Percentiles rank a stretch among this genome's conserved stretches.
Conservation (phyloP, 768 basidiomycete genomes). For the Boletus rubroflammeus region DNA sequence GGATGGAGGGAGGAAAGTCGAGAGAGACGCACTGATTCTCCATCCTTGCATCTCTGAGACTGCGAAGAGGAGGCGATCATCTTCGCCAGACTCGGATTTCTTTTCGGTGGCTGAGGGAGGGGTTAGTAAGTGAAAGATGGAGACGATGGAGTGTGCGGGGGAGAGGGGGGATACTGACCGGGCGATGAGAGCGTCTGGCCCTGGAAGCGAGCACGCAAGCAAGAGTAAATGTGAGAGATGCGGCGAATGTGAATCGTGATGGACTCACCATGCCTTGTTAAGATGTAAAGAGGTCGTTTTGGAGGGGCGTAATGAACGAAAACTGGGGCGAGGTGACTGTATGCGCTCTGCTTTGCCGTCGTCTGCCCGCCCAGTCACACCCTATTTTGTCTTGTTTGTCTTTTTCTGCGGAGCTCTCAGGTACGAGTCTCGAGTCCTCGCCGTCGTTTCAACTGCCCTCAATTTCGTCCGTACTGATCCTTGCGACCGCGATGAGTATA, state of each 20-base stretch:
- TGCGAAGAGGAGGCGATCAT: constrained; percentile 68
- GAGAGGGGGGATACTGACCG: constrained; percentile 42
- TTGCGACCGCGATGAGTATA: not conserved
- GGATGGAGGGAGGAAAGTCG: not conserved
- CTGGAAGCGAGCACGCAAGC: constrained; percentile 33
- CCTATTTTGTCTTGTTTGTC: constrained; percentile 36
- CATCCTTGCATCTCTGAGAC: constrained; percentile 99
- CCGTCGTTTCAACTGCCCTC: not conserved
- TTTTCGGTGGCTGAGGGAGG: constrained; percentile 69
- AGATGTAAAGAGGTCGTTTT: constrained; percentile 22
- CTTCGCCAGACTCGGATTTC: constrained; percentile 66
- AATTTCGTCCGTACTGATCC: constrained; percentile 5
- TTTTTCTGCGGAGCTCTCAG: not conserved
- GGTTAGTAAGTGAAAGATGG: constrained; percentile 10
- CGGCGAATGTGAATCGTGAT: not conserved
- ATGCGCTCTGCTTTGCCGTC: constrained; percentile 9
- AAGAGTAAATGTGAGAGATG: constrained; percentile 5
- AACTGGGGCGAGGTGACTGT: not conserved
- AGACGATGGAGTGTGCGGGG: not conserved
- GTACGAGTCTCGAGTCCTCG: not conserved
- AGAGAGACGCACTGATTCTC: constrained; percentile 80
- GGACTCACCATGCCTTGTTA: constrained; percentile 29
- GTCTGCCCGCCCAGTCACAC: constrained; percentile 8
- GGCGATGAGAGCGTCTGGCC: constrained; percentile 86
- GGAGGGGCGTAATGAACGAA: not conserved